Evolutionary conservation across 176 grass and related monocot species (phyloP), one percentile per base, ranked within the genome.

Genomic region (Raddia distichophylla): DNA sequence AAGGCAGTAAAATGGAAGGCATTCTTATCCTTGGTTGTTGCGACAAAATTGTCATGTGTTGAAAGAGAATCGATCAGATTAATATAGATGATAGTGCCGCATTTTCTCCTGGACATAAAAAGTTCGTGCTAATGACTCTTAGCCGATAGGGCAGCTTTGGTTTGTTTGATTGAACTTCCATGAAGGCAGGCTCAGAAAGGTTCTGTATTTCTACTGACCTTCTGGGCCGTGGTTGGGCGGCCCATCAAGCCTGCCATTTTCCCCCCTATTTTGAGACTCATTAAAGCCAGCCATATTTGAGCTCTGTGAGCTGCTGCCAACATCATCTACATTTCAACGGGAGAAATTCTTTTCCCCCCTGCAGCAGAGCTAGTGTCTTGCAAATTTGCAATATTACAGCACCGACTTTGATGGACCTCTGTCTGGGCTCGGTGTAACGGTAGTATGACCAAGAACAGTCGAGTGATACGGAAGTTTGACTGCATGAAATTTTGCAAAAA

Each of bases 401-500:
- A 60, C 33, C 14, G 57, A 56, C 55, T 71, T 82, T 55, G 71
- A 69, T 82, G 73, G 79, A 69, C 55, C 56, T 70, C 32, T 60
- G 17, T 48, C 76, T 79, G 80, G n/a, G 11, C 75, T 87, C 40
- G 45, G 75, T 50, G 51, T 45, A 5, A 5, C 67, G 20, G 45
- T 74, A 40, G 40, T 80, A 56, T 51, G 82, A 82, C 83, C 83
- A 85, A 85, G 72, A 71, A 59, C 2, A 76, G 71, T 85, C 57
- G 63, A 81, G 77, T 76, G 75, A 49, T 15, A 50, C 37, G 49
- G 64, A 85, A 81, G 83, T 81, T 89, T 85, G 78, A 85, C 83
- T 76, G 78, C 78, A 89, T 58, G 78, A 81, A 85, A 82, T n/a
- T 75, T 57, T 72, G 65, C 59, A 85, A 77, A 62, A 83, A 69